Percentiles rank a stretch among this genome's conserved stretches.
Conservation (phyloP, 1,284 basidiomycete genomes). For the Macrocybe sp. region DNA sequence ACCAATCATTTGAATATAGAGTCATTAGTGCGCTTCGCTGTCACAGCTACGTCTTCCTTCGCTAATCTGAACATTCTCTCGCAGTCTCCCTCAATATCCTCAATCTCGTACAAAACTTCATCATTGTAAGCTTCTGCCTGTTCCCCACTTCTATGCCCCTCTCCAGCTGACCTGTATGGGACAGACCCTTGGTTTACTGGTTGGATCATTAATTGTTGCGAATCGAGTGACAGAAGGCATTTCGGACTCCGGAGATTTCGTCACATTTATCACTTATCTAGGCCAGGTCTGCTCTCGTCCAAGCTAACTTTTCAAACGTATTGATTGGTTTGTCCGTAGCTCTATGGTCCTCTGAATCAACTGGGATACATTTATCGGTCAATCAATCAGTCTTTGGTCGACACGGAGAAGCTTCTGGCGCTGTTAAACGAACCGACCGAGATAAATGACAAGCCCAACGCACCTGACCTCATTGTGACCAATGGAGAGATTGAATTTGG, state of each 20-base stretch:
- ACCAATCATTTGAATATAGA: constrained; percentile 71
- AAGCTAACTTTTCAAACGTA: background rate
- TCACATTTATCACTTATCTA: constrained; percentile 78
- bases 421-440: constrained; percentile 76
- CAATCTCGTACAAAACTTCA: constrained; percentile 75
- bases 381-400: constrained; percentile 72
- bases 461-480: constrained; percentile 67
- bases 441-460: constrained; percentile 75
- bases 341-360: constrained; percentile 71
- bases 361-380: constrained; percentile 71
- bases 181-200: constrained; percentile 68
- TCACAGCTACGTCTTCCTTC: constrained; percentile 7
- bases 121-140: constrained; percentile 50
- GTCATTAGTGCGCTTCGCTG: constrained; percentile 53
- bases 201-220: constrained; percentile 76
- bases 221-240: constrained; percentile 51
- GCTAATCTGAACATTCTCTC: constrained; percentile 6
- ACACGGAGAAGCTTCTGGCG: constrained; percentile 74
- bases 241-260: constrained; percentile 54
- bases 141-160: background rate
- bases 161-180: constrained; percentile 7
- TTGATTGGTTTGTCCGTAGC: constrained; percentile 29
- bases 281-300: constrained; percentile 49
- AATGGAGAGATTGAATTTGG: constrained; percentile 84
- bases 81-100: constrained; percentile 67